phyloP scores from a whole-genome alignment of 2,329 filamentous ascomycete genomes.

The Chalara sp. region DNA sequence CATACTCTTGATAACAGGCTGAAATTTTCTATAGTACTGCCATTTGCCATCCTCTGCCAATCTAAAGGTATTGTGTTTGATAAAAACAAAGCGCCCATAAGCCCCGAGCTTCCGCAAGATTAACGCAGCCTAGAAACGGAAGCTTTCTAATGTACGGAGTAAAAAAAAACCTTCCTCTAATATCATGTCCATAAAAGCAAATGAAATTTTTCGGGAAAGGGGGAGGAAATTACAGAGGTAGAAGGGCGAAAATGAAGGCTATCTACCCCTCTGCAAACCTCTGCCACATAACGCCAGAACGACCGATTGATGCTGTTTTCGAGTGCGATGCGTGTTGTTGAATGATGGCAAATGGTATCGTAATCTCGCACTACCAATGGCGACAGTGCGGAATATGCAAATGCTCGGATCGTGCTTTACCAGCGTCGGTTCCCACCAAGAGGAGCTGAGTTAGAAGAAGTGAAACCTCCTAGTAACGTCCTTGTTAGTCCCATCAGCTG shows the following conservation, averaged over 20 bases:
- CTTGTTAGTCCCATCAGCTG: conserved; percentile 29
- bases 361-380: no score
- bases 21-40: no score
- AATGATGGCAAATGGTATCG: no score
- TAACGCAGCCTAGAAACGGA: no score
- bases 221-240: conserved; percentile 16
- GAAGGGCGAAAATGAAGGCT: conserved; percentile 16
- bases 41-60: no score
- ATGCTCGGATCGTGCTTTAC: conserved; percentile 30
- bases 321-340: neutral
- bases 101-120: no score
- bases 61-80: no score
- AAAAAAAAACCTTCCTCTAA: neutral
- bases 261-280: conserved; percentile 19
- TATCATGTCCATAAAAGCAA: neutral
- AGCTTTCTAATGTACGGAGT: no score
- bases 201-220: conserved; percentile 16
- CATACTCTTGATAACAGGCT: no score
- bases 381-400: neutral
- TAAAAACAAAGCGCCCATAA: no score
- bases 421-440: conserved; percentile 50
- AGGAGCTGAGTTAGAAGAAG: conserved; percentile 51
- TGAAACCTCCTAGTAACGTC: conserved; percentile 40
- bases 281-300: conserved; percentile 25
- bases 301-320: conserved; percentile 21